These are phyloP conservation scores for Citeromyces siamensis DNA, from an alignment of 1,139 yeast species.

Conservation along the genomic window DNA sequence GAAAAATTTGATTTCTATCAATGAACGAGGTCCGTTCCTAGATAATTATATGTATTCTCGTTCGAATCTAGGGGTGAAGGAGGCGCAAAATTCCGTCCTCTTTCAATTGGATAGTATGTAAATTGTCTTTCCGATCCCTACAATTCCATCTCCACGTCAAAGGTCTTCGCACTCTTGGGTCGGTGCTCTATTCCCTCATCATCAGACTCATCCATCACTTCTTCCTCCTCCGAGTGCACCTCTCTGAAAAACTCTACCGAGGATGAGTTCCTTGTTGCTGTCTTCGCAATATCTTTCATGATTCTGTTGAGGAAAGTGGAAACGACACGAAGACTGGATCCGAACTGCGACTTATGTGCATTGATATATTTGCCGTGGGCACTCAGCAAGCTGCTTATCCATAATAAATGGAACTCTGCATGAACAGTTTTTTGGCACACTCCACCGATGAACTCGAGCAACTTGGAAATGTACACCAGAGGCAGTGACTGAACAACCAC, in stretches of 20 bases:
- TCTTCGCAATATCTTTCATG: slow-evolving; percentile 57
- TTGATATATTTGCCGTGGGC: slow-evolving; percentile 72
- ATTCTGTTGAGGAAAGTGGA: slow-evolving; percentile 66
- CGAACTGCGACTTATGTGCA: slow-evolving; percentile 48
- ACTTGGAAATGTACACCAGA: slow-evolving; percentile 54
- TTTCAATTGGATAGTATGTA: too few relatives aligned
- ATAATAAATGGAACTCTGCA: slow-evolving; percentile 68
- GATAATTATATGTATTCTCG: too few relatives aligned
- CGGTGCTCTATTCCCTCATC: slow-evolving; percentile 3
- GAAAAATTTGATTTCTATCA: too few relatives aligned
- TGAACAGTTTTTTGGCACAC: slow-evolving; percentile 70
- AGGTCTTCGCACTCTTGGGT: neutral
- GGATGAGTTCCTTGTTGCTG: slow-evolving; percentile 21
- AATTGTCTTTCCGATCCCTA: too few relatives aligned
- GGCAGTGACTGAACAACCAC: slow-evolving; percentile 64
- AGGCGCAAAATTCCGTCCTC: too few relatives aligned
- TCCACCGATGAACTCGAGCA: slow-evolving; percentile 62
- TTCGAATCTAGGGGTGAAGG: too few relatives aligned
- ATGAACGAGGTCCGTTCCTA: too few relatives aligned
- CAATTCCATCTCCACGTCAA: neutral
- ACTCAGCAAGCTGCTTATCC: slow-evolving; percentile 62
- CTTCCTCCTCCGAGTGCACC: slow-evolving; percentile 18
- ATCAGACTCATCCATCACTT: slow-evolving; percentile 5
- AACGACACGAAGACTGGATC: slow-evolving; percentile 54
- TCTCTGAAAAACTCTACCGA: slow-evolving; percentile 28